Conservation (phyloP, 225 moss, liverwort and hornwort species). For the Polytrichum formosum region DNA sequence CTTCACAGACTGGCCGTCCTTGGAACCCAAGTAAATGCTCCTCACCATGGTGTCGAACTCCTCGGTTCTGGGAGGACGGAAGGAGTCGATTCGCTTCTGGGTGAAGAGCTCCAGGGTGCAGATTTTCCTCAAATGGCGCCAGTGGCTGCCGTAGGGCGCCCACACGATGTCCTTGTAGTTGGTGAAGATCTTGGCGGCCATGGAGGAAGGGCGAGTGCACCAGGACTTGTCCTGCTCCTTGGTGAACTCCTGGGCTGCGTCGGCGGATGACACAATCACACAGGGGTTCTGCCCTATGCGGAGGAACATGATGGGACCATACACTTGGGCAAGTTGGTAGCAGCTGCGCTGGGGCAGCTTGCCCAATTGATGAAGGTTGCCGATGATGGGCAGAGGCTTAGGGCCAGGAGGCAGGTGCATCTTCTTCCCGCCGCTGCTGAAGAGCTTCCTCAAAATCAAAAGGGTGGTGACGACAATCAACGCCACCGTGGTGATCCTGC, state of each 20-base stretch:
- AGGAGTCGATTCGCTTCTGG: constrained; percentile 3
- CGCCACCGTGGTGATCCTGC: background rate
- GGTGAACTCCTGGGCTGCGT: constrained; percentile 30
- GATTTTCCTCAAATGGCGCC: constrained; percentile 24
- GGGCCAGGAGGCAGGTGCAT: constrained; percentile 32
- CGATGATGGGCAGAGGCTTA: constrained; percentile 20
- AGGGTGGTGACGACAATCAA: constrained; percentile 1
- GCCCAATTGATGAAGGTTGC: constrained; percentile 15
- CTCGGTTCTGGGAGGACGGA: background rate
- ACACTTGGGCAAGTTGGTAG: constrained; percentile 11
- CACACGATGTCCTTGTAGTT: constrained; percentile 5
- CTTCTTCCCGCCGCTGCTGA: background rate
- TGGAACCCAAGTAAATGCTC: constrained; percentile 6
- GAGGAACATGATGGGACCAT: constrained; percentile 31
- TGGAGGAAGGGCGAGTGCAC: constrained; percentile 14
- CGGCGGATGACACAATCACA: constrained; percentile 23
- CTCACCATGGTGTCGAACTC: background rate
- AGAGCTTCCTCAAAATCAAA: background rate
- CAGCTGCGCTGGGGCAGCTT: constrained; percentile 14
- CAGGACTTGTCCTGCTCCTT: constrained; percentile 33
- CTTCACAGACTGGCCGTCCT: constrained; percentile 17
- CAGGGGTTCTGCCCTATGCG: constrained; percentile 19
- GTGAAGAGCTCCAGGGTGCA: constrained; percentile 23
- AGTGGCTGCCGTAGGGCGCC: constrained; percentile 8
- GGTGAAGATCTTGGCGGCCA: background rate